A percentile compares a stretch with the other conserved stretches of the same genome.
Conservation (phyloP, 805 yeast species). For the Myxozyma vanderwaltii region DNA sequence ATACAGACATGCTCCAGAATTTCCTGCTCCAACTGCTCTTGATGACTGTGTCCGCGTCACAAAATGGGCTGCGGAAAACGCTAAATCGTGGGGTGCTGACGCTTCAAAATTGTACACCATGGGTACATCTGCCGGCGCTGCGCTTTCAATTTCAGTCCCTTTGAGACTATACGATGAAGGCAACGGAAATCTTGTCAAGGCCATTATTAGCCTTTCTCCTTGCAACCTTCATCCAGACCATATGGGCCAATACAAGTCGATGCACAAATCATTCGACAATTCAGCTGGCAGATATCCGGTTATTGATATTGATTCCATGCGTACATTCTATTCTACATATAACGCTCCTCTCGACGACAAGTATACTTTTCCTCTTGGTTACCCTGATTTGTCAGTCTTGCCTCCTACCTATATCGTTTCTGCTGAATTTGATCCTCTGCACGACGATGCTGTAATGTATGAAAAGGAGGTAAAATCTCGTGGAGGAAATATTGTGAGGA, state of each 20-base stretch:
- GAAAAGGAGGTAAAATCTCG: not conserved
- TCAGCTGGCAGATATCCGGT: conserved; percentile 9
- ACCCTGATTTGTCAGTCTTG: conserved; percentile 5
- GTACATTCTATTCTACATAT: conserved; percentile 8
- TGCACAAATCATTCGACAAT: conserved; percentile 8
- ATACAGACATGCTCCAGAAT: conserved; percentile 22
- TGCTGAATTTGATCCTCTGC: conserved; percentile 19
- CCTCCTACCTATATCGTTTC: conserved; percentile 9
- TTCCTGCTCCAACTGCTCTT: conserved; percentile 15
- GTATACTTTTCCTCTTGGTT: conserved; percentile 9
- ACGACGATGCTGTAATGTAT: conserved; percentile 2
- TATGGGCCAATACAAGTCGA: not conserved
- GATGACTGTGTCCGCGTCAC: conserved; percentile 11
- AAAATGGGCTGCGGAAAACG: conserved; percentile 10
- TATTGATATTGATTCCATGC: conserved; percentile 13
- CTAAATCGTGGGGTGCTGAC: conserved; percentile 10
- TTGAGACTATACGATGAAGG: conserved; percentile 14
- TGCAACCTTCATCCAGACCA: conserved; percentile 9
- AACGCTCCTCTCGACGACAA: conserved; percentile 14
- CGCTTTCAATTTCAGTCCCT: conserved; percentile 7
- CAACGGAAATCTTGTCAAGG: not conserved
- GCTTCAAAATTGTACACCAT: conserved; percentile 1
- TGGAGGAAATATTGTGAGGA: not conserved
- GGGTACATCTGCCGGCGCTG: conserved; percentile 19
- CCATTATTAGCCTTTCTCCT: conserved; percentile 11